Conservation (phyloP, 306 rosid species). For the Rubus idaeus region DNA sequence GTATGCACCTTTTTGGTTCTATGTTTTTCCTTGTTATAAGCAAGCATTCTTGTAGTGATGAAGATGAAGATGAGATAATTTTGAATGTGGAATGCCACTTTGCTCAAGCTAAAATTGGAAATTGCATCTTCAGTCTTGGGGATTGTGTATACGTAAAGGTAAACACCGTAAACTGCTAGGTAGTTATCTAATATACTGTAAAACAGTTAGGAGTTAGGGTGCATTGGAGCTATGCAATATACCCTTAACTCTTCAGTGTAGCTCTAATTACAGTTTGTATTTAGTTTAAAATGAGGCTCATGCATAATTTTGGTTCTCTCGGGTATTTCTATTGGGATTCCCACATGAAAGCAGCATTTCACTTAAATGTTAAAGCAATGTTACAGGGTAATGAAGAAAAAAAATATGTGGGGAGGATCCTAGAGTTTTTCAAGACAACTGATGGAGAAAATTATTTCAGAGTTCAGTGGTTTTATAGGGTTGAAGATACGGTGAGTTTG, state of each 20-base stretch:
- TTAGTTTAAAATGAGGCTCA: not conserved
- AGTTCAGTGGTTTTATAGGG: slow-evolving; percentile 90
- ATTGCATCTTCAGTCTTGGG: slow-evolving; percentile 62
- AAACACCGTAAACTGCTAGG: slow-evolving; percentile 37
- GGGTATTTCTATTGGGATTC: not conserved
- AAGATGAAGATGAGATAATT: slow-evolving; percentile 70
- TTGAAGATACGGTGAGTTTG: slow-evolving; percentile 85
- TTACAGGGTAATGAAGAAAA: slow-evolving; percentile 72
- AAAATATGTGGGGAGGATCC: slow-evolving; percentile 69
- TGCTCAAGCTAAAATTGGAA: slow-evolving; percentile 60
- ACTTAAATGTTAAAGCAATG: slow-evolving; percentile 30
- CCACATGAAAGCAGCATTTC: slow-evolving; percentile 12
- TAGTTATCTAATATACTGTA: not conserved
- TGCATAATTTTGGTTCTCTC: not conserved
- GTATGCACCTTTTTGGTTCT: slow-evolving; percentile 1
- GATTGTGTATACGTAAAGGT: slow-evolving; percentile 84
- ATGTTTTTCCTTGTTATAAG: slow-evolving; percentile 6
- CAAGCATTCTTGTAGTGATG: slow-evolving; percentile 50
- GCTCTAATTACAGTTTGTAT: not conserved
- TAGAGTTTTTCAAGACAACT: slow-evolving; percentile 83
- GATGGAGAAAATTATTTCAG: slow-evolving; percentile 63
- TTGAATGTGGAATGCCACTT: slow-evolving; percentile 76
- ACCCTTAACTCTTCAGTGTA: slow-evolving; percentile 3
- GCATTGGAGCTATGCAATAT: not conserved
- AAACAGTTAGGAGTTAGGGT: not conserved